Percentiles rank a stretch among this genome's conserved stretches.
Conservation (phyloP, 768 basidiomycete genomes). For the Mycena indigotica region DNA sequence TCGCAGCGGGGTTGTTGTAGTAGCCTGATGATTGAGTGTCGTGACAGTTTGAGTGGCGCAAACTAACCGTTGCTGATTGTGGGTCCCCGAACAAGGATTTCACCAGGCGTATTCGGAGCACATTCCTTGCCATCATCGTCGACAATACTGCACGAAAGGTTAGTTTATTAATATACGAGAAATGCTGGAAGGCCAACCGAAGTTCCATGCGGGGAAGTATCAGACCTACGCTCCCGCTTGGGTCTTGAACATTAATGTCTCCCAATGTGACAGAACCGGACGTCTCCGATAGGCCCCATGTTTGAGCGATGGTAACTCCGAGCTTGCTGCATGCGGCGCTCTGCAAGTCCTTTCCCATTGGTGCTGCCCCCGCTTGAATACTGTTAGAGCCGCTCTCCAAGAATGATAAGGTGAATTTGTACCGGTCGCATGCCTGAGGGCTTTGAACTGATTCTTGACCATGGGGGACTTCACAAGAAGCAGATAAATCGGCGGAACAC, state of each 20-base stretch:
- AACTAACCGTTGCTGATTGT: conserved; percentile 21
- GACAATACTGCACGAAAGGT: conserved; percentile 2
- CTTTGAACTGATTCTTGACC: conserved; percentile 12
- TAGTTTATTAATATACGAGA: not conserved
- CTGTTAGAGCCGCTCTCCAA: not conserved
- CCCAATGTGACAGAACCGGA: conserved; percentile 9
- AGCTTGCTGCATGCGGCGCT: conserved; percentile 10
- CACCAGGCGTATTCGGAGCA: conserved; percentile 14
- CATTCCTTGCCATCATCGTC: conserved; percentile 16
- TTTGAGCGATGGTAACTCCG: conserved; percentile 13
- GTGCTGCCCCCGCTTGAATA: conserved; percentile 12
- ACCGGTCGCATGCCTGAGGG: conserved; percentile 6
- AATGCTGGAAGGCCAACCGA: not conserved
- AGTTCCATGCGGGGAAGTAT: not conserved
- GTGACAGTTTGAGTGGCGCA: too few relatives aligned
- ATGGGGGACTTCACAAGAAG: conserved; percentile 14
- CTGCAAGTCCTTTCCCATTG: conserved; percentile 13
- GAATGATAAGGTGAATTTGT: not conserved
- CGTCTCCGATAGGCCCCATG: conserved; percentile 19
- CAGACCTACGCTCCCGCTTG: conserved; percentile 11
- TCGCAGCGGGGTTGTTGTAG: conserved; percentile 18
- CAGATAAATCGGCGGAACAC: conserved; percentile 13
- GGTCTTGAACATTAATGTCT: conserved; percentile 9
- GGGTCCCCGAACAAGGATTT: conserved; percentile 15
- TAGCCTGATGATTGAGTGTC: too few relatives aligned